These are phyloP conservation scores for Wickerhamomyces alni DNA, from an alignment of 805 yeast species.

Conservation along the genomic window DNA sequence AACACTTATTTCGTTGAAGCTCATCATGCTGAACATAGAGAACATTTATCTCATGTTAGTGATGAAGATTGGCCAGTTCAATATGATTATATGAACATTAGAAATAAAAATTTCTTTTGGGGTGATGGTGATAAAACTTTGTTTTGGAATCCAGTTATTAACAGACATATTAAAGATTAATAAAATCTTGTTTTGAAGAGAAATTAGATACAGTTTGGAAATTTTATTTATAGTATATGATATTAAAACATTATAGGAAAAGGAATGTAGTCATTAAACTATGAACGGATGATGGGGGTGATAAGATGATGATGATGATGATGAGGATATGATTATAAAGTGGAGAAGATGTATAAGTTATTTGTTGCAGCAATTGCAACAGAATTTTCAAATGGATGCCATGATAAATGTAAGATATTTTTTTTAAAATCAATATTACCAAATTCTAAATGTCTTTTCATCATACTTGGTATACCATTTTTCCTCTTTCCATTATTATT, in stretches of 20 bases:
- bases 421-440: slow-evolving; percentile 91
- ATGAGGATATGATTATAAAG: slow-evolving; percentile 39
- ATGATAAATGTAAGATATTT: slow-evolving; percentile 88
- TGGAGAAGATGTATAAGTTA: slow-evolving; percentile 80
- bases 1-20: slow-evolving; percentile 79
- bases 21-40: slow-evolving; percentile 88
- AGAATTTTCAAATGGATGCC: slow-evolving; percentile 97
- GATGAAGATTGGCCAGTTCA: slow-evolving; percentile 93
- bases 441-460: slow-evolving; percentile 37
- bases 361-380: slow-evolving; percentile 98
- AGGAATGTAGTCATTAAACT: not conserved
- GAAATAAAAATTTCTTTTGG: slow-evolving; percentile 91
- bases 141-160: slow-evolving; percentile 92
- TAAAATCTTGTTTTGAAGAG: too few relatives aligned
- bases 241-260: not conserved
- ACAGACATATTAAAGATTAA: slow-evolving; percentile 59
- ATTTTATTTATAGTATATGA: slow-evolving; percentile 1
- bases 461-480: slow-evolving; percentile 31
- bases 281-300: too few relatives aligned
- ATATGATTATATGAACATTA: slow-evolving; percentile 87
- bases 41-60: slow-evolving; percentile 57
- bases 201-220: too few relatives aligned
- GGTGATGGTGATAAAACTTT: slow-evolving; percentile 97
- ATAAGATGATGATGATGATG: too few relatives aligned
- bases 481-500: slow-evolving; percentile 24